Conservation (phyloP, 352 stramenopile species). For the Globisporangium barbulae region DNA sequence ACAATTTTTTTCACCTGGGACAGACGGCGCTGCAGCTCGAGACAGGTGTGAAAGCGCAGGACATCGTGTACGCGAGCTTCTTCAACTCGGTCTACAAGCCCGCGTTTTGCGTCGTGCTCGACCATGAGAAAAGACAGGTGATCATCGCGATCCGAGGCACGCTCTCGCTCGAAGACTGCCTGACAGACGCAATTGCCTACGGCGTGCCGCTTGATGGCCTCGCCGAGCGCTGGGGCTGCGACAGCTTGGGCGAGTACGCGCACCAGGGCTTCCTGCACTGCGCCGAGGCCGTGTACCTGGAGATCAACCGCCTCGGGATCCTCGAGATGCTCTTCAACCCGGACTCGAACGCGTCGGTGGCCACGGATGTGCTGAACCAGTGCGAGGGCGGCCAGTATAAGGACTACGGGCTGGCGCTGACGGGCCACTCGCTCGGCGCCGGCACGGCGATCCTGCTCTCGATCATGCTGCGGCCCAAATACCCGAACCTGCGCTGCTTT, state of each 20-base stretch:
- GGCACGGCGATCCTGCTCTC: conserved; percentile 71
- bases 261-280: conserved; percentile 83
- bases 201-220: conserved; percentile 71
- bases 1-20: conserved; percentile 81
- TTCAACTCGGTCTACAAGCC: conserved; percentile 77
- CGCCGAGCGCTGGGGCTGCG: conserved; percentile 61
- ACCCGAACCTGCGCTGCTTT: conserved; percentile 75
- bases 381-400: conserved; percentile 59
- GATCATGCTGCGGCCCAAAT: conserved; percentile 76
- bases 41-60: conserved; percentile 48
- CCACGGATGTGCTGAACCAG: conserved; percentile 49
- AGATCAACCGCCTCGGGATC: conserved; percentile 66
- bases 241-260: conserved; percentile 65
- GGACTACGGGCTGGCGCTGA: conserved; percentile 73
- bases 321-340: conserved; percentile 87
- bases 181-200: conserved; percentile 86
- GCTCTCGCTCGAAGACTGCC: conserved; percentile 83
- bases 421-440: conserved; percentile 79
- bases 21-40: conserved; percentile 82
- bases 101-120: conserved; percentile 78
- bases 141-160: conserved; percentile 82
- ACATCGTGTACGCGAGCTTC: conserved; percentile 85
- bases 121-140: conserved; percentile 69
- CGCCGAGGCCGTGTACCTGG: conserved; percentile 68
- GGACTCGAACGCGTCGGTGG: conserved; percentile 41